phyloP scores from a whole-genome alignment of 2,329 filamentous ascomycete species.

The Ophiostoma novo-ulmi region DNA sequence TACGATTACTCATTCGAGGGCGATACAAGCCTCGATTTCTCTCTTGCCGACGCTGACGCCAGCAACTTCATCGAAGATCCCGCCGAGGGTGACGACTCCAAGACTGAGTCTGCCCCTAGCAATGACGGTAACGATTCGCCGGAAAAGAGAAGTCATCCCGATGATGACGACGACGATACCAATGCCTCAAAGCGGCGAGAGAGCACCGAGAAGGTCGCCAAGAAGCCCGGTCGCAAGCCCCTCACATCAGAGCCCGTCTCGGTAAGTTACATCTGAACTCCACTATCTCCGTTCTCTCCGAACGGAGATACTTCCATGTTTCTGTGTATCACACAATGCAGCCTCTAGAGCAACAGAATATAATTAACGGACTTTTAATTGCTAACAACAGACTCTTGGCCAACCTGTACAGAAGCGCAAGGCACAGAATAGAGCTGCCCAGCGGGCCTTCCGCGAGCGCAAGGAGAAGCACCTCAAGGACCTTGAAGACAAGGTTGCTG shows the following conservation, averaged over 20 bases:
- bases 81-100: slow-evolving; percentile 31
- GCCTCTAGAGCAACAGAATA: neutral
- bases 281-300: slow-evolving; percentile 22
- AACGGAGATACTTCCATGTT: slow-evolving; percentile 21
- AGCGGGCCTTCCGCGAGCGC: slow-evolving; percentile 87
- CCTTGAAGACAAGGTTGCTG: slow-evolving; percentile 70
- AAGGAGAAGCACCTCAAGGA: slow-evolving; percentile 90
- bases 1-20: slow-evolving; percentile 73
- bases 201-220: slow-evolving; percentile 76
- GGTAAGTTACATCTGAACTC: slow-evolving; percentile 53
- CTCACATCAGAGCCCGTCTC: slow-evolving; percentile 92
- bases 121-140: slow-evolving; percentile 58
- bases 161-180: slow-evolving; percentile 58
- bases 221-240: slow-evolving; percentile 95
- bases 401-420: slow-evolving; percentile 69
- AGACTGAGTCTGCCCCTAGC: slow-evolving; percentile 41
- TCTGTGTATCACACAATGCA: neutral
- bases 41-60: slow-evolving; percentile 50
- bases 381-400: neutral
- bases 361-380: slow-evolving; percentile 5
- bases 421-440: slow-evolving; percentile 88
- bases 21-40: slow-evolving; percentile 72
- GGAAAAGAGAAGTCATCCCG: slow-evolving; percentile 69
- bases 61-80: slow-evolving; percentile 51
- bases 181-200: slow-evolving; percentile 66